A percentile compares a stretch with the other conserved stretches of the same genome.
phyloP scores from a whole-genome alignment of 2,329 filamentous ascomycete species.

The Curvularia sp. region DNA sequence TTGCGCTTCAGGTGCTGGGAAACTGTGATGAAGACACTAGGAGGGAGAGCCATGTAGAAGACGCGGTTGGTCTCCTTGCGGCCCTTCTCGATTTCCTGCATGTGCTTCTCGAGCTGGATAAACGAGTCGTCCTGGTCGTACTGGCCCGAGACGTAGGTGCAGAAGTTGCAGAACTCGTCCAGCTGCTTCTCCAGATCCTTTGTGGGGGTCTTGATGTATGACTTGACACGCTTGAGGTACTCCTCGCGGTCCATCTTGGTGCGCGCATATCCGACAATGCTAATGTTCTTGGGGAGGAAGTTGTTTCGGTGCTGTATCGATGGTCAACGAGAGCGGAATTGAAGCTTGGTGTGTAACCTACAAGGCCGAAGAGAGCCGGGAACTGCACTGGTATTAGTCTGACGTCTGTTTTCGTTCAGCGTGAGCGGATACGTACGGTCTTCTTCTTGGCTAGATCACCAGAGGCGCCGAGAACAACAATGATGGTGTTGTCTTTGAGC shows the following conservation, averaged over 20 bases:
- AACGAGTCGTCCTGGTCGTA: constrained; percentile 98
- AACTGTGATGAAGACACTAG: constrained; percentile 96
- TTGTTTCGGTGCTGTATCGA: constrained; percentile 87
- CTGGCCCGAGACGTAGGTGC: constrained; percentile 94
- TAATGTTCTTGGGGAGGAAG: constrained; percentile 94
- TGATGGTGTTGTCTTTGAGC: constrained; percentile 97
- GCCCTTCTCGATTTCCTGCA: constrained; percentile 83
- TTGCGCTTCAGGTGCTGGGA: constrained; percentile 97
- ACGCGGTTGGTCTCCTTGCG: constrained; percentile 86
- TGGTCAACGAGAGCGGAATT: constrained; percentile 26
- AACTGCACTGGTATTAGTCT: constrained; percentile 66
- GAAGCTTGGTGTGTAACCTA: constrained; percentile 61
- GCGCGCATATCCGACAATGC: constrained; percentile 97
- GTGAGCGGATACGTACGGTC: constrained; percentile 69
- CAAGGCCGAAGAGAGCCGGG: constrained; percentile 94
- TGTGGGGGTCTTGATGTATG: constrained; percentile 98
- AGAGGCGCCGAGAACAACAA: constrained; percentile 94
- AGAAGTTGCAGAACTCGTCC: constrained; percentile 84
- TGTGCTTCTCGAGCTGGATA: constrained; percentile 80
- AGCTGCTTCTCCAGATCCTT: constrained; percentile 97
- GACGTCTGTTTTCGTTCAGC: constrained; percentile 3
- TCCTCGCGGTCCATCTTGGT: constrained; percentile 99
- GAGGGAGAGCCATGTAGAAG: constrained; percentile 99
- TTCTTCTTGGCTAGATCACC: constrained; percentile 99
- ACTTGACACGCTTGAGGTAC: constrained; percentile 91